Evolutionary conservation across 2,329 filamentous ascomycete species (phyloP), one percentile per base, ranked within the genome.

Genomic region (Pezicula rhizophila): DNA sequence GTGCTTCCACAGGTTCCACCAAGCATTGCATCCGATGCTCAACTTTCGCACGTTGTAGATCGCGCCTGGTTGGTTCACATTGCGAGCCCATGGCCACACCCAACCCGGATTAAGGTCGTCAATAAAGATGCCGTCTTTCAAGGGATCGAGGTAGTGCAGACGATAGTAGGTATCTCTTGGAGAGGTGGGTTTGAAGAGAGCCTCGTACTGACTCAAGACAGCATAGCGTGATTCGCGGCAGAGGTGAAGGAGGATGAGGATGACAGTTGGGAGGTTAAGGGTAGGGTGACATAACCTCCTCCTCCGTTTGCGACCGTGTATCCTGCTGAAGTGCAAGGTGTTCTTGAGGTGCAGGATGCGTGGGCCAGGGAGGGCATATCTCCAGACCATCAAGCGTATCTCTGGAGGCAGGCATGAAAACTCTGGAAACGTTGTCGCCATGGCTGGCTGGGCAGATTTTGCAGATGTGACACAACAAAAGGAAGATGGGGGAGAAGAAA

Each of bases 351-450:
- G 20, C 38, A 73, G 61, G 40, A 68, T 59, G 53, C 71, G 69
- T 58, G 73, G 75, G 15, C 65, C 60, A 3, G 70, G 66, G 5
- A 75, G 61, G 4, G 71, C 64, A 2, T 73, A 64, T 25, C 66
- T 68, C 15, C 68, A 66, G 50, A 74, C 70, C 49, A 72, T 68
- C 43, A 15, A 25, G 20, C 40, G 40, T 15, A 48, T 18, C 40
- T 48, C 46, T 7, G 46, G 40, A 2, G 46, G 46, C 17, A 48
- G 40, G 14, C 23, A 18, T 17, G 46, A 18, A 26, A 48, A 48
- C 28, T 14, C 14, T 15, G 35, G 23, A 23, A 42, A 47, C 5
- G 20, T 14, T 28, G 31, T 15, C 14, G 43, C 33, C 31, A 38
- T 38, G 43, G 23, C 23, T 4, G 23, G 43, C 23, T 4, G 23